Percentiles rank a stretch among this genome's conserved stretches.
These are phyloP conservation scores for Microbotryum silenes-acaulis DNA, from an alignment of 1,284 basidiomycete species.

Conservation along the genomic window DNA sequence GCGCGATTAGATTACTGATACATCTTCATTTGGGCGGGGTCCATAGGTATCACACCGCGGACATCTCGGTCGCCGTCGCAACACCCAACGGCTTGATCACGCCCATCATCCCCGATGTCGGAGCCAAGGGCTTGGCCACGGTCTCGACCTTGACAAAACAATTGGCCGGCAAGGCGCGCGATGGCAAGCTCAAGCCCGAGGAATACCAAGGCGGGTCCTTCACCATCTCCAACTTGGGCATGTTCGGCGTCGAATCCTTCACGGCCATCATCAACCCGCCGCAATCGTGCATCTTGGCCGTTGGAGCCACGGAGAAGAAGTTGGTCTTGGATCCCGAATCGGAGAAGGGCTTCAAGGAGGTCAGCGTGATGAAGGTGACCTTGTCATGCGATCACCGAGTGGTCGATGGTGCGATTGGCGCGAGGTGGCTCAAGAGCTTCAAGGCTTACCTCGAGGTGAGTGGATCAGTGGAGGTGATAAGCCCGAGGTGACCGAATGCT, in stretches of 20 bases:
- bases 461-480: slow-evolving; percentile 13
- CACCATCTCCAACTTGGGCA: slow-evolving; percentile 98
- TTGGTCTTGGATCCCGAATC: slow-evolving; percentile 81
- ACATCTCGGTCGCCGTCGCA: slow-evolving; percentile 94
- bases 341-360: slow-evolving; percentile 86
- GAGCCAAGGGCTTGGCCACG: slow-evolving; percentile 79
- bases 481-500: slow-evolving; percentile 8
- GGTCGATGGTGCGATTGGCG: slow-evolving; percentile 86
- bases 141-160: slow-evolving; percentile 89
- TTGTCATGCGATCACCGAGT: slow-evolving; percentile 86
- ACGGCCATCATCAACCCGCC: slow-evolving; percentile 99
- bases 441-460: slow-evolving; percentile 97
- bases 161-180: slow-evolving; percentile 88
- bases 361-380: slow-evolving; percentile 91
- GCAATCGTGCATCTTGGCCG: slow-evolving; percentile 93
- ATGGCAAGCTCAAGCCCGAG: slow-evolving; percentile 87
- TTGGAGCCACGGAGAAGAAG: slow-evolving; percentile 78
- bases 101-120: slow-evolving; percentile 91
- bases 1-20: not conserved
- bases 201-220: slow-evolving; percentile 99
- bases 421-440: slow-evolving; percentile 85
- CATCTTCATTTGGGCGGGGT: not conserved
- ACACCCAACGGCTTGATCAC: slow-evolving; percentile 96
- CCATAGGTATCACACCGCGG: slow-evolving; percentile 82
- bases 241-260: slow-evolving; percentile 85